Evolutionary conservation across 495 filamentous ascomycete genomes (phyloP), one percentile per base, ranked within the genome.

Genomic region (Polyplosphaeria fusca): DNA sequence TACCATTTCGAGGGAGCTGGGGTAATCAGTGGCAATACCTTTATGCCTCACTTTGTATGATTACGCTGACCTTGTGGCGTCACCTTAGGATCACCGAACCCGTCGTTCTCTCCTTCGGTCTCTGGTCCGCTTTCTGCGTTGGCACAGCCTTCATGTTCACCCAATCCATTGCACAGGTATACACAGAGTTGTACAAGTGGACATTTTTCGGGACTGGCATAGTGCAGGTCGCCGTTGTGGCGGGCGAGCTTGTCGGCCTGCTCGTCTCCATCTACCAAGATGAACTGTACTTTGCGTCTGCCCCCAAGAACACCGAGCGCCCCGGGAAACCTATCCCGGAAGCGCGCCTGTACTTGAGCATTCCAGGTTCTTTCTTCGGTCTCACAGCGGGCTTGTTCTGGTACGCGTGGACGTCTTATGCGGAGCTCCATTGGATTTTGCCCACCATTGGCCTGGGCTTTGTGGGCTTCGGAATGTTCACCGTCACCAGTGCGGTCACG

Each of bases 51-150:
- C n/a, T n/a, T n/a, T n/a, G n/a, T n/a, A n/a, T n/a, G n/a, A n/a
- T n/a, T n/a, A n/a, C n/a, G n/a, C n/a, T n/a, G n/a, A n/a, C n/a
- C n/a, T n/a, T n/a, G n/a, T n/a, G n/a, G n/a, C n/a, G n/a, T n/a
- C n/a, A n/a, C n/a, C n/a, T n/a, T n/a, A n/a, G n/a, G n/a, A 71
- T 67, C 55, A 82, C 78, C 18, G 80, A 82, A 61, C 70, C 71
- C 0, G 80, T 83, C 5, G 73, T 82, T 3, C 76, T 80, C 28
- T 67, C 74, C 38, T 74, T 70, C 43, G 74, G 74, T 2, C 55
- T 82, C 18, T 79, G 75, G 74, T 72, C 76, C 9, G 76, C 79
- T 12, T 78, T 82, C 47, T 73, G 67, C 30, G 70, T 76, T 24
- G 80, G 79, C 14, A 77, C 73, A 1, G 58, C 82, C 9, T 83